Percentiles rank a stretch among this genome's conserved stretches.
Conservation (phyloP, 768 basidiomycete genomes). For the Chalciporus sphaerocephalus region DNA sequence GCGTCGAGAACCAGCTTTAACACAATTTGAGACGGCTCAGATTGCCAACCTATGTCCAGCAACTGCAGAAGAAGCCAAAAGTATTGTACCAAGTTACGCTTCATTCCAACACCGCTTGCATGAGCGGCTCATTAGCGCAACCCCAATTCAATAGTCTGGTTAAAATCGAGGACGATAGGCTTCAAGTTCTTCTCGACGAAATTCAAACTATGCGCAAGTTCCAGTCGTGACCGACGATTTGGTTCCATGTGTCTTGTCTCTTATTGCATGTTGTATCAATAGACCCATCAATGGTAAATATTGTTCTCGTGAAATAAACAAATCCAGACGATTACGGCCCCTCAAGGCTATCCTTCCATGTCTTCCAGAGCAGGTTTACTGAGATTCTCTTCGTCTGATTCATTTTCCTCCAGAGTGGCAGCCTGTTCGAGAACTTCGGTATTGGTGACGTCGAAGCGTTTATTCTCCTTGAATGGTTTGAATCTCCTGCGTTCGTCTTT, state of each 20-base stretch:
- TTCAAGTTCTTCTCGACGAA: slow-evolving; percentile 79
- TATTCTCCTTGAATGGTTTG: slow-evolving; percentile 66
- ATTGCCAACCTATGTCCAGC: slow-evolving; percentile 89
- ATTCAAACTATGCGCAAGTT: slow-evolving; percentile 89
- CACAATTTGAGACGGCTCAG: slow-evolving; percentile 90
- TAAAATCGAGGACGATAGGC: slow-evolving; percentile 81
- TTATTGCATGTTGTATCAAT: slow-evolving; percentile 3
- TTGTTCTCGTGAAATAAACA: background rate
- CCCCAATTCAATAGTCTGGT: slow-evolving; percentile 52
- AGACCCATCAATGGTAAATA: slow-evolving; percentile 1
- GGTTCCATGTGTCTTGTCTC: background rate
- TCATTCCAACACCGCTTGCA: background rate
- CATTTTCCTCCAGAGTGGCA: slow-evolving; percentile 33
- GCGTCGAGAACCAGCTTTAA: slow-evolving; percentile 71
- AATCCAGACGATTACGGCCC: background rate
- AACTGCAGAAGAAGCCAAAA: slow-evolving; percentile 87
- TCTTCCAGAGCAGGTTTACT: slow-evolving; percentile 46
- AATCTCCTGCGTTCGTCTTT: slow-evolving; percentile 48
- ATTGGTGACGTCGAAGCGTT: slow-evolving; percentile 59
- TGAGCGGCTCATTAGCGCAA: background rate
- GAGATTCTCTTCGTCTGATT: slow-evolving; percentile 41
- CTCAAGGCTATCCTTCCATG: slow-evolving; percentile 40
- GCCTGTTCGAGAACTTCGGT: slow-evolving; percentile 30
- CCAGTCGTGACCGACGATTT: slow-evolving; percentile 53
- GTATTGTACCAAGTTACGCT: slow-evolving; percentile 79